Percentiles rank a stretch among this genome's conserved stretches.
These are phyloP conservation scores for Antitrichia curtipendula DNA, from an alignment of 225 moss, liverwort and hornwort species.

Conservation along the genomic window DNA sequence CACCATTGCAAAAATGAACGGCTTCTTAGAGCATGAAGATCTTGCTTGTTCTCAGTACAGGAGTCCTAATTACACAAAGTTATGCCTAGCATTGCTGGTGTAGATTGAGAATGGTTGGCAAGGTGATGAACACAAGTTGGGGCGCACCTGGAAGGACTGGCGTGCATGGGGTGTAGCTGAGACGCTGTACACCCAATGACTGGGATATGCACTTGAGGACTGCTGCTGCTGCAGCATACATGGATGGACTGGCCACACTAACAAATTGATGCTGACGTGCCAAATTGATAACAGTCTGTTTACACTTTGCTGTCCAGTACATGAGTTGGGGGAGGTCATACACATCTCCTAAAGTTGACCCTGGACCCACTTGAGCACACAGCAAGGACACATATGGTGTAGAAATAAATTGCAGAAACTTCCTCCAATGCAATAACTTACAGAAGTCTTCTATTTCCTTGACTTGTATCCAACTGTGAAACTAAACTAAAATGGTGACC, in stretches of 20 bases:
- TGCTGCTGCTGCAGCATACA: not conserved
- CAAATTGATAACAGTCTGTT: constrained; percentile 21
- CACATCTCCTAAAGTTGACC: constrained; percentile 33
- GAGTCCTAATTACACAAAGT: not conserved
- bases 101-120: constrained; percentile 16
- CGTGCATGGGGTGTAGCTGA: constrained; percentile 15
- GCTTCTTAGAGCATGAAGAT: constrained; percentile 20
- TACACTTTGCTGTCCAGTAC: constrained; percentile 26
- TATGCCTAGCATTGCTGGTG: constrained; percentile 3
- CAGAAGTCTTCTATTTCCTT: not conserved
- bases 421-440: not conserved
- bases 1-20: not conserved
- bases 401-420: not conserved
- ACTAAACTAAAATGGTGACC: not conserved
- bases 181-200: constrained; percentile 7
- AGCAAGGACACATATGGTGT: not conserved
- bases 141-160: constrained; percentile 22
- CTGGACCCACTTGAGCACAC: constrained; percentile 25
- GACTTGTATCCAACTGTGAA: not conserved
- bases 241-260: constrained; percentile 15
- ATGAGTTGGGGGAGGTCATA: constrained; percentile 3
- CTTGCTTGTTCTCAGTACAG: constrained; percentile 25
- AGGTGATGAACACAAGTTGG: constrained; percentile 33
- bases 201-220: constrained; percentile 22
- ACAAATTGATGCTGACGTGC: constrained; percentile 18